Conservation (phyloP, 2,329 filamentous ascomycete species). For the Daldinia eschscholtzii region DNA sequence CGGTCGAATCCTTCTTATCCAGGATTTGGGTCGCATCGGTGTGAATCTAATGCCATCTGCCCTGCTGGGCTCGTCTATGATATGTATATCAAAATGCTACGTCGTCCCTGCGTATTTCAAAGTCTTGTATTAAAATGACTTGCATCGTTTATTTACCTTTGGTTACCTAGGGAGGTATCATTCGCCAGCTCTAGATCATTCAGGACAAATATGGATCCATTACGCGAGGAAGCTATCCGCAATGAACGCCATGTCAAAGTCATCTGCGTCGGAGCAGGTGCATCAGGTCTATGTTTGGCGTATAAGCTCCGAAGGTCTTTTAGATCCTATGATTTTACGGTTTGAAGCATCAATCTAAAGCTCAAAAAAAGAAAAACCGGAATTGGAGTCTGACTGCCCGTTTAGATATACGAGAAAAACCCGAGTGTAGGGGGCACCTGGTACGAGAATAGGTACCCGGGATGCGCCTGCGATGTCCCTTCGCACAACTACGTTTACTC, state of each 20-base stretch:
- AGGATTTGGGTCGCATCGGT: not conserved
- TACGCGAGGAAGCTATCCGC: slow-evolving; percentile 36
- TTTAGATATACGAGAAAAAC: slow-evolving; percentile 62
- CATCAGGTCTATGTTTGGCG: slow-evolving; percentile 61
- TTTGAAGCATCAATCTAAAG: not conserved
- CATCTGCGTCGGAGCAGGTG: slow-evolving; percentile 62
- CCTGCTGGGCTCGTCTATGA: not conserved
- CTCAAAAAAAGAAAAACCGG: not conserved
- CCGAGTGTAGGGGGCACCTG: slow-evolving; percentile 62
- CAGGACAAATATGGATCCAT: slow-evolving; percentile 10
- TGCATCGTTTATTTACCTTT: not conserved
- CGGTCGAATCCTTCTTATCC: not conserved
- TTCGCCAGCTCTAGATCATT: not conserved
- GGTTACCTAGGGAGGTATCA: not conserved
- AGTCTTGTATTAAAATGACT: not conserved
- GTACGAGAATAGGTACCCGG: slow-evolving; percentile 64
- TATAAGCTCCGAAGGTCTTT: slow-evolving; percentile 63
- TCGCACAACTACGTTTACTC: slow-evolving; percentile 65
- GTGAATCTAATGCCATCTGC: not conserved
- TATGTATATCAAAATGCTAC: slow-evolving; percentile 9
- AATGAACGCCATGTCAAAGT: slow-evolving; percentile 43
- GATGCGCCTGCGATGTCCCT: slow-evolving; percentile 64
- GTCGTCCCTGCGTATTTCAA: not conserved
- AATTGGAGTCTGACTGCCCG: not conserved
- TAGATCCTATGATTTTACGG: slow-evolving; percentile 53